These are phyloP conservation scores for Aegilops tauschii DNA, from an alignment of 176 grass and related monocot genomes.

Conservation along the genomic window DNA sequence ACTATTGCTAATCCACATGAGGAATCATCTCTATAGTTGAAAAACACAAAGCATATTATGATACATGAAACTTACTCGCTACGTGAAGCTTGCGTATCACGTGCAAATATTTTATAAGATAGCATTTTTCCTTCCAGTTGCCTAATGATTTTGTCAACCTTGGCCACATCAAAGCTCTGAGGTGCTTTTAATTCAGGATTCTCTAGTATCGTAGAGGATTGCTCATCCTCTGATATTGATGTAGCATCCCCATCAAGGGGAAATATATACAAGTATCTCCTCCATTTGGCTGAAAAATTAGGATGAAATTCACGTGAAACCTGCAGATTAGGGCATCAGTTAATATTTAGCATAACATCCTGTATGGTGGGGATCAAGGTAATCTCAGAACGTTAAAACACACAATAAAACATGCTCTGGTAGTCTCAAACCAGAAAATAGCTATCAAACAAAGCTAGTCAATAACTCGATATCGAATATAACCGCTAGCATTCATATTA, in stretches of 20 bases:
- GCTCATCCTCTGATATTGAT: conserved; percentile 22
- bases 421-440: not conserved
- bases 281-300: conserved; percentile 97
- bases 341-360: conserved; percentile 10
- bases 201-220: conserved; percentile 19
- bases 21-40: not conserved
- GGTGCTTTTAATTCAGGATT: conserved; percentile 31
- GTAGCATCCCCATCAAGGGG: conserved; percentile 55
- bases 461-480: not conserved
- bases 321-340: conserved; percentile 47
- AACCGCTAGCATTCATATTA: not conserved
- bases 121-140: conserved; percentile 71
- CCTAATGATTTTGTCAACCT: conserved; percentile 73
- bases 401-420: not conserved
- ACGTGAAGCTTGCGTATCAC: conserved; percentile 85
- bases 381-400: not conserved
- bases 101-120: conserved; percentile 94
- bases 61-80: conserved; percentile 53
- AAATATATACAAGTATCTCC: conserved; percentile 87
- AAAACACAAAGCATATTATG: not conserved
- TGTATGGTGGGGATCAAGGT: not conserved
- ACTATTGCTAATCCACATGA: not conserved
- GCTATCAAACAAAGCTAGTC: not conserved
- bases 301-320: conserved; percentile 89
- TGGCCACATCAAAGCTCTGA: conserved; percentile 65